Percentiles rank a stretch among this genome's conserved stretches.
Conservation (phyloP, 495 filamentous ascomycete species). For the Immersiella caudata region DNA sequence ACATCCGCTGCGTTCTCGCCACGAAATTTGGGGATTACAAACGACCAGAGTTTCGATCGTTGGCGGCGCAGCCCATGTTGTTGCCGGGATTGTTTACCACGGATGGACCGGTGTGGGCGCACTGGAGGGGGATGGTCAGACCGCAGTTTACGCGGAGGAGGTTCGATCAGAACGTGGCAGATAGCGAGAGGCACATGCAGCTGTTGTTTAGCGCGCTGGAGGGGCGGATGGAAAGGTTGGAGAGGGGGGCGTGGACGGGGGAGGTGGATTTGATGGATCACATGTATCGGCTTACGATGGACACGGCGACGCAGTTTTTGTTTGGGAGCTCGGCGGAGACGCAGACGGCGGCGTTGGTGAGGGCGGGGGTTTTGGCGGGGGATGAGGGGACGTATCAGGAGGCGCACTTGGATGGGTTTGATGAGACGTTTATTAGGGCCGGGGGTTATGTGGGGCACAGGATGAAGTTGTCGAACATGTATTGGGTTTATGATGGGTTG, state of each 20-base stretch:
- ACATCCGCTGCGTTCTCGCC: constrained; percentile 12
- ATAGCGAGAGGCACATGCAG: constrained; percentile 19
- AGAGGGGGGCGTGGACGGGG: neutral
- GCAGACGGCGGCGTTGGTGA: constrained; percentile 4
- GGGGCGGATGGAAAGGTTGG: neutral
- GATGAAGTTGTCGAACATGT: constrained; percentile 23
- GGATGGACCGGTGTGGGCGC: constrained; percentile 19
- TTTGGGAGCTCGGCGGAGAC: constrained; percentile 20
- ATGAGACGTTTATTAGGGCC: constrained; percentile 18
- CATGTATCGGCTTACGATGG: constrained; percentile 18
- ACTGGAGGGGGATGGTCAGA: constrained; percentile 18
- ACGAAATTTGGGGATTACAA: constrained; percentile 20
- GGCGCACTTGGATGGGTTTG: constrained; percentile 17
- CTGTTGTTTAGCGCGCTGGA: neutral
- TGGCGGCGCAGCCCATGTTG: constrained; percentile 15
- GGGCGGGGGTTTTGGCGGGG: neutral
- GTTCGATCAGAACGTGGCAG: constrained; percentile 15
- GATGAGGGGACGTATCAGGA: neutral
- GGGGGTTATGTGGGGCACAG: constrained; percentile 15
- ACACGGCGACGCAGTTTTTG: constrained; percentile 21
- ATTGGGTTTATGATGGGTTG: constrained; percentile 13
- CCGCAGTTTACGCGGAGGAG: constrained; percentile 17
- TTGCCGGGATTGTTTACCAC: constrained; percentile 10
- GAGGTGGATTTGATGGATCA: constrained; percentile 14
- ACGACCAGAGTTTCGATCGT: constrained; percentile 13